Evolutionary conservation across 768 basidiomycete genomes (phyloP).

Genomic region (Mycena haematopus): DNA sequence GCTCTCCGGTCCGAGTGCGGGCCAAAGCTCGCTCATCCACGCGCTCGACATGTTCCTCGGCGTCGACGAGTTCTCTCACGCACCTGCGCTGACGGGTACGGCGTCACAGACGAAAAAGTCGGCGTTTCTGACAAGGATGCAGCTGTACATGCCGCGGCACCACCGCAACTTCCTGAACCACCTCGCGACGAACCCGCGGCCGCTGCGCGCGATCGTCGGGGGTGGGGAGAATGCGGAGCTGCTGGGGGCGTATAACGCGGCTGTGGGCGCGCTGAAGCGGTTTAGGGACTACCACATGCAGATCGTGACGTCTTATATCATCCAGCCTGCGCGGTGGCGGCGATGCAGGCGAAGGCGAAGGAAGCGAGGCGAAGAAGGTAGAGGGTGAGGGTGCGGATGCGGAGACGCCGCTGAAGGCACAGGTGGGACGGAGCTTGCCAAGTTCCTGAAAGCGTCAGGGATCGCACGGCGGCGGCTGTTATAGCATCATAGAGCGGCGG

Average conservation of each 20-base stretch:
- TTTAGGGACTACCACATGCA: slow-evolving; percentile 82
- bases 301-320: slow-evolving; percentile 76
- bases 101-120: slow-evolving; percentile 31
- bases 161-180: slow-evolving; percentile 82
- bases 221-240: slow-evolving; percentile 38
- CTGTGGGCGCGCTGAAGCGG: slow-evolving; percentile 68
- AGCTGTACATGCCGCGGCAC: slow-evolving; percentile 81
- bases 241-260: slow-evolving; percentile 65
- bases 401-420: slow-evolving; percentile 58
- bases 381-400: slow-evolving; percentile 29
- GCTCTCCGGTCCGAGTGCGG: slow-evolving; percentile 81
- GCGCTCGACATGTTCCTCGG: slow-evolving; percentile 77
- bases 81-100: slow-evolving; percentile 33
- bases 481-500: slow-evolving; percentile 10
- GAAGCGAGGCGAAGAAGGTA: slow-evolving; percentile 29
- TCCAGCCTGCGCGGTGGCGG: slow-evolving; percentile 71
- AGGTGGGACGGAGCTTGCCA: slow-evolving; percentile 80
- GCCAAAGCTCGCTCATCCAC: slow-evolving; percentile 81
- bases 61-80: slow-evolving; percentile 58
- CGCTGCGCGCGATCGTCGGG: slow-evolving; percentile 62
- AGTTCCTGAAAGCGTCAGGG: slow-evolving; percentile 77
- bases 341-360: slow-evolving; percentile 35
- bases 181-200: slow-evolving; percentile 63
- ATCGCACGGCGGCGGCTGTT: slow-evolving; percentile 63
- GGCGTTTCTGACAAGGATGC: slow-evolving; percentile 75